Percentiles rank a stretch among this genome's conserved stretches.
Evolutionary conservation across 345 rosid genomes (phyloP).

Genomic region (Psidium friedrichsthalianum): DNA sequence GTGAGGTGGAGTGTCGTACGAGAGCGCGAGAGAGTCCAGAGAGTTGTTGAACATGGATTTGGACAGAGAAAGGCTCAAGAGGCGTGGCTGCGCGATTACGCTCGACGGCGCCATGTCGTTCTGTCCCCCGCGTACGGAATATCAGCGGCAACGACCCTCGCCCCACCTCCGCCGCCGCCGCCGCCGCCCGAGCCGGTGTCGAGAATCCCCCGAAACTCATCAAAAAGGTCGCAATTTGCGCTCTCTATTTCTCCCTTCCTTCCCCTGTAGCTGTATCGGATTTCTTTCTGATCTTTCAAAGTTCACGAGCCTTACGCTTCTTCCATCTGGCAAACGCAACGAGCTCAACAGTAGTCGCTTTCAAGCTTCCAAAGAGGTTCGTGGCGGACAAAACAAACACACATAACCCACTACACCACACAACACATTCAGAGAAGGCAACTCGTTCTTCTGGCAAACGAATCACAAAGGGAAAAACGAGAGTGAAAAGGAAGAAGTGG

Average conservation of each 20-base stretch:
- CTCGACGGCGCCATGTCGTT: constrained; percentile 34
- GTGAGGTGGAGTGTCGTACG: constrained; percentile 9
- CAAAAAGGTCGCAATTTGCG: constrained; percentile 4
- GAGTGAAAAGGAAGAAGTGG: background rate
- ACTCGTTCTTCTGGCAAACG: background rate
- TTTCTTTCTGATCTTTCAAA: background rate
- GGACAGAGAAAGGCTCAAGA: constrained; percentile 32
- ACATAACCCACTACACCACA: background rate
- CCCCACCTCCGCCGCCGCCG: background rate
- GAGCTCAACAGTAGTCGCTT: background rate
- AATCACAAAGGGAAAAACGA: background rate
- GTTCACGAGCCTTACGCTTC: background rate
- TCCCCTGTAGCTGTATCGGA: background rate
- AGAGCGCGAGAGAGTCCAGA: constrained; percentile 77
- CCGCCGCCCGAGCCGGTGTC: constrained; percentile 16
- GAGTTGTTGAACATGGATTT: constrained; percentile 53
- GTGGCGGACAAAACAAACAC: background rate
- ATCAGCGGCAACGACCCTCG: background rate
- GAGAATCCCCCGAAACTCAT: constrained; percentile 80
- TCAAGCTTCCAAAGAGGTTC: background rate
- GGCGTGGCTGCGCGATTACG: constrained; percentile 42
- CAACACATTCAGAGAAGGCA: background rate
- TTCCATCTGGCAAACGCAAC: background rate
- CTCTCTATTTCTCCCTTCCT: background rate
- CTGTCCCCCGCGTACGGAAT: background rate